phyloP scores from a whole-genome alignment of 768 basidiomycete genomes.

The Amylocystis lapponica region DNA sequence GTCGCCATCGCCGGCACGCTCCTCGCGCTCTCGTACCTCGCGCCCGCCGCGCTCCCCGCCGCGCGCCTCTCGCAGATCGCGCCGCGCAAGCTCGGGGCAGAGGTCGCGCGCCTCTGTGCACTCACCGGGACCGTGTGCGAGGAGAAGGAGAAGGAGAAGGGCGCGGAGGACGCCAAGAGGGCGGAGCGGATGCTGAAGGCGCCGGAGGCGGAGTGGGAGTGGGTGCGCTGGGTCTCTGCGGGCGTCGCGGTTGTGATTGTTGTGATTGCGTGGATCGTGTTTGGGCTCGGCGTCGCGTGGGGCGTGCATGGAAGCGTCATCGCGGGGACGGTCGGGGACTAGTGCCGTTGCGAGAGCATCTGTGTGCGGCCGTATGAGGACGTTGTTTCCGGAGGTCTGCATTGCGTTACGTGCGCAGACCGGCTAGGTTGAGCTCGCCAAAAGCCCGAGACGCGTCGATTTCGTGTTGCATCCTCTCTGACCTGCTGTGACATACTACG shows the following conservation, averaged over 20 bases:
- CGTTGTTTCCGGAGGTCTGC: no score
- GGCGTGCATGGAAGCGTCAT: conserved; percentile 34
- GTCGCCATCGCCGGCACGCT: conserved; percentile 30
- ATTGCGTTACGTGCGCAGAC: no score
- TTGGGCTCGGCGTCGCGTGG: conserved; percentile 37
- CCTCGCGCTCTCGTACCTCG: conserved; percentile 24
- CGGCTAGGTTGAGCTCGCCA: no score
- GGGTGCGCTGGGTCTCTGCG: conserved; percentile 19
- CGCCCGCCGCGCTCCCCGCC: conserved; percentile 29
- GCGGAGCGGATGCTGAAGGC: conserved; percentile 29
- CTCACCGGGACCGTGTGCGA: conserved; percentile 9
- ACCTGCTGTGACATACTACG: no score
- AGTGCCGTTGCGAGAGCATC: conserved; percentile 9
- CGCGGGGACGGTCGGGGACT: conserved; percentile 24
- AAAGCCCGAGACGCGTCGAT: no score
- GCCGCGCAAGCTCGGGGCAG: conserved; percentile 23
- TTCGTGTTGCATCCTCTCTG: no score
- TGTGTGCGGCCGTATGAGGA: no score
- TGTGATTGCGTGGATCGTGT: conserved; percentile 36
- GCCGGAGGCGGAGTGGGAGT: conserved; percentile 9
- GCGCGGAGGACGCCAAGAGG: conserved; percentile 14
- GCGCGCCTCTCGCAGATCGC: conserved; percentile 33
- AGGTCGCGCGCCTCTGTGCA: conserved; percentile 26
- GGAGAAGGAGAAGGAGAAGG: conserved; percentile 14
- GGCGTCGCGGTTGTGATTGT: conserved; percentile 23